Evolutionary conservation across 805 yeast genomes (phyloP).

Genomic region (Saccharomyces eubayanus): DNA sequence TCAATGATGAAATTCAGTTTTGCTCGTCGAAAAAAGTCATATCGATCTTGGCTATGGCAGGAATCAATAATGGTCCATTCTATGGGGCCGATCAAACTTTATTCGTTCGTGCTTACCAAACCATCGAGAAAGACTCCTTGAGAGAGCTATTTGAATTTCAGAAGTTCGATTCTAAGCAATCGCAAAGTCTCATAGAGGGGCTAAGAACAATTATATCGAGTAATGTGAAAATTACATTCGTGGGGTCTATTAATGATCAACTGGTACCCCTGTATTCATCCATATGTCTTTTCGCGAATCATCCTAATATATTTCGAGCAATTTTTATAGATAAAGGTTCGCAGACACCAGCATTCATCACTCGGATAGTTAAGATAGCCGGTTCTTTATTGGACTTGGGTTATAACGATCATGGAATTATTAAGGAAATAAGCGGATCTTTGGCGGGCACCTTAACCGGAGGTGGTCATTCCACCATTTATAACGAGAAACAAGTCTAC

Average conservation of each 20-base stretch:
- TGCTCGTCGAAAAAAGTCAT: slow-evolving; percentile 36
- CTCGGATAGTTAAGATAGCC: slow-evolving; percentile 64
- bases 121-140: slow-evolving; percentile 82
- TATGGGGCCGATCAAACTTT: slow-evolving; percentile 83
- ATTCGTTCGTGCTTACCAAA: slow-evolving; percentile 78
- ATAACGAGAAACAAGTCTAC: slow-evolving; percentile 78
- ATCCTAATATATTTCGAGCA: slow-evolving; percentile 85
- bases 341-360: slow-evolving; percentile 70
- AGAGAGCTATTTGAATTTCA: slow-evolving; percentile 84
- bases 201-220: slow-evolving; percentile 54
- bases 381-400: slow-evolving; percentile 71
- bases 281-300: slow-evolving; percentile 68
- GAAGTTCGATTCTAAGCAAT: slow-evolving; percentile 61
- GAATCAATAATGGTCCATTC: slow-evolving; percentile 88
- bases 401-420: slow-evolving; percentile 72
- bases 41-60: slow-evolving; percentile 89
- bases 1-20: slow-evolving; percentile 8
- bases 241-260: slow-evolving; percentile 91
- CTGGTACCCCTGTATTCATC: slow-evolving; percentile 89
- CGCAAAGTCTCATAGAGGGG: slow-evolving; percentile 61
- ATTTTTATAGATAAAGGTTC: slow-evolving; percentile 82
- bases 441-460: slow-evolving; percentile 90
- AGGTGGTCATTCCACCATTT: slow-evolving; percentile 87
- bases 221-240: slow-evolving; percentile 70
- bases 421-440: slow-evolving; percentile 71